A percentile compares a stretch with the other conserved stretches of the same genome.
Conservation (phyloP, 2,329 filamentous ascomycete species). For the Diaporthe caulivora region DNA sequence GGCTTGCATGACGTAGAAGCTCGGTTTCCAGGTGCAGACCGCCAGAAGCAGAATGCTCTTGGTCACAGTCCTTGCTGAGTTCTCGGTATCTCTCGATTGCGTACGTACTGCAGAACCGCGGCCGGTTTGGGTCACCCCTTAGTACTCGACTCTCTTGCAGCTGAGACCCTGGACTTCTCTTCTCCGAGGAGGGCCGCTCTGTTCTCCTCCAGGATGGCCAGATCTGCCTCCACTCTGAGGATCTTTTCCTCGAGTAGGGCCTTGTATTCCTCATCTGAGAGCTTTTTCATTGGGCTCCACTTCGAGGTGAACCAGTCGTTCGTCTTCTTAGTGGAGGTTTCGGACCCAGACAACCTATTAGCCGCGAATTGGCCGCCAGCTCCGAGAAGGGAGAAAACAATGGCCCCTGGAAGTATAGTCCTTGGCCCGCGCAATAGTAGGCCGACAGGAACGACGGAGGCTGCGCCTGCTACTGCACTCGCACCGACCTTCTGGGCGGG, state of each 20-base stretch:
- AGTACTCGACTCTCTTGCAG: not conserved
- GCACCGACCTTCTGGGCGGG: constrained; percentile 72
- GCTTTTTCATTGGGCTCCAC: constrained; percentile 77
- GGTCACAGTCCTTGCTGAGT: not conserved
- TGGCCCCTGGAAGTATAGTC: constrained; percentile 64
- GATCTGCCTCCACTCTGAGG: constrained; percentile 78
- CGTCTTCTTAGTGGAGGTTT: not conserved
- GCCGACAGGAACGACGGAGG: constrained; percentile 73
- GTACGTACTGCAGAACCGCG: not conserved
- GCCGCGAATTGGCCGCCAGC: constrained; percentile 48
- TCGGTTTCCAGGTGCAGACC: not conserved
- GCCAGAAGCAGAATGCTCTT: not conserved
- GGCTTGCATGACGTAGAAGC: not conserved
- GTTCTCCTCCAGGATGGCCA: constrained; percentile 82
- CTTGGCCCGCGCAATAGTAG: constrained; percentile 65
- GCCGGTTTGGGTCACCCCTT: not conserved
- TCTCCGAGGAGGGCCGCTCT: constrained; percentile 62
- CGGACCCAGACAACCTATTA: constrained; percentile 37
- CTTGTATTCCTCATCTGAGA: constrained; percentile 80
- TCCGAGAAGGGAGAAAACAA: constrained; percentile 59
- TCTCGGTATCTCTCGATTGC: not conserved
- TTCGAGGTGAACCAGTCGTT: constrained; percentile 66
- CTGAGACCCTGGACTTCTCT: constrained; percentile 7
- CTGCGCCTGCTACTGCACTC: constrained; percentile 76
- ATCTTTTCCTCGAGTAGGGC: constrained; percentile 78